These are phyloP conservation scores for Blastobotrys indianensis DNA, from an alignment of 1,139 yeast species.

Conservation along the genomic window DNA sequence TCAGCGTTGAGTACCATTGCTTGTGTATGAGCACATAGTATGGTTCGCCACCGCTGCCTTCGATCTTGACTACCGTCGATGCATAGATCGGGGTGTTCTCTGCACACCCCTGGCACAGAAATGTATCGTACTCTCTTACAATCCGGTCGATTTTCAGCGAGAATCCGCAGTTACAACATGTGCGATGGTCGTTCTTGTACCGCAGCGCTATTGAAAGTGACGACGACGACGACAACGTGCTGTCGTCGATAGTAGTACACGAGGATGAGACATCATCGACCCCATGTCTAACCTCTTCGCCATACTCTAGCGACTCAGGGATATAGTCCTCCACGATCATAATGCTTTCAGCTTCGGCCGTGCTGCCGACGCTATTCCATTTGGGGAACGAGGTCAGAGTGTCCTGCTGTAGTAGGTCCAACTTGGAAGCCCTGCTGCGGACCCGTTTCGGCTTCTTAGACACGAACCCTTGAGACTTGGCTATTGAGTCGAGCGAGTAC, in stretches of 20 bases:
- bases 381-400: constrained; percentile 54
- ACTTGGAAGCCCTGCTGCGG: constrained; percentile 39
- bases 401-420: constrained; percentile 58
- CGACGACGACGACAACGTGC: no score
- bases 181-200: neutral
- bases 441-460: constrained; percentile 11
- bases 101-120: constrained; percentile 13
- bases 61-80: constrained; percentile 5
- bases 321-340: constrained; percentile 29
- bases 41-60: constrained; percentile 8
- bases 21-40: constrained; percentile 17
- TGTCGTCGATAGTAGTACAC: no score
- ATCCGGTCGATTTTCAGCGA: constrained; percentile 2
- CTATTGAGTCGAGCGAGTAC: constrained; percentile 5
- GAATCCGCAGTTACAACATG: constrained; percentile 8
- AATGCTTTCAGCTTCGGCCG: constrained; percentile 22
- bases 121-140: constrained; percentile 3
- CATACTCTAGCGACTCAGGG: constrained; percentile 12
- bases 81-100: constrained; percentile 8
- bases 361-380: constrained; percentile 13
- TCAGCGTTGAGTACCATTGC: constrained; percentile 31
- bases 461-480: no score
- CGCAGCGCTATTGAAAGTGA: no score
- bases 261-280: no score
- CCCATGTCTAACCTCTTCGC: no score